These are phyloP conservation scores for Nicotiana noctiflora DNA, from an alignment of 257 asterid species.

Conservation along the genomic window DNA sequence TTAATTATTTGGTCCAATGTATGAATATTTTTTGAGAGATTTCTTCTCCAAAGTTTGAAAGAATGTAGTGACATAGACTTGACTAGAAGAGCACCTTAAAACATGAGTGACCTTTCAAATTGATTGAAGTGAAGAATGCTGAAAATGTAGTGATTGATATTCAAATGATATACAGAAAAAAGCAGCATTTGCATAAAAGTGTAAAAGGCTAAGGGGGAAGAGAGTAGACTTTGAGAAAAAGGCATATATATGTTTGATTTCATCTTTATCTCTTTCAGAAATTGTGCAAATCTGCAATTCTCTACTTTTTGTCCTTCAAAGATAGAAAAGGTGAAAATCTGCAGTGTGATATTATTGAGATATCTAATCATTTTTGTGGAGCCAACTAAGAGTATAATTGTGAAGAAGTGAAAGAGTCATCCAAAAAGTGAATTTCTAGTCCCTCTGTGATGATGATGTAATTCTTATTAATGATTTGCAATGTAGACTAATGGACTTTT, in stretches of 20 bases:
- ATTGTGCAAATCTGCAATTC: not conserved
- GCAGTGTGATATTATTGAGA: conserved; percentile 19
- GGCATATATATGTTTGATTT: not conserved
- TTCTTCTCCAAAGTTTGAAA: not conserved
- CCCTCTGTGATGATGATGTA: conserved; percentile 21
- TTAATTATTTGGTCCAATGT: not conserved
- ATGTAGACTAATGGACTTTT: conserved; percentile 20
- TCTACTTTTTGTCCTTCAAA: not conserved
- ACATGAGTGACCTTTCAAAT: not conserved
- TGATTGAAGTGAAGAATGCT: not conserved
- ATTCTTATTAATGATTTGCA: conserved; percentile 24
- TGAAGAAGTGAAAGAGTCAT: conserved; percentile 7
- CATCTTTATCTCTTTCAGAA: conserved; percentile 1
- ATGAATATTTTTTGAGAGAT: not conserved
- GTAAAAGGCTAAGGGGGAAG: conserved; percentile 2
- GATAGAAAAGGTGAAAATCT: conserved; percentile 9
- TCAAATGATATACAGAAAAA: conserved; percentile 12
- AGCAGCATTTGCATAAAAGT: conserved; percentile 8
- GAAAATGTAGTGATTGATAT: not conserved
- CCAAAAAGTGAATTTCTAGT: conserved; percentile 4
- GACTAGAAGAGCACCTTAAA: conserved; percentile 14
- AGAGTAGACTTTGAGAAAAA: conserved; percentile 11
- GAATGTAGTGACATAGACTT: conserved; percentile 10
- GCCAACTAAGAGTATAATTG: conserved; percentile 10
- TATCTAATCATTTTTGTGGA: conserved; percentile 23